A percentile compares a stretch with the other conserved stretches of the same genome.
Conservation (phyloP, 2,329 filamentous ascomycete species). For the Aspergillus nomiae region DNA sequence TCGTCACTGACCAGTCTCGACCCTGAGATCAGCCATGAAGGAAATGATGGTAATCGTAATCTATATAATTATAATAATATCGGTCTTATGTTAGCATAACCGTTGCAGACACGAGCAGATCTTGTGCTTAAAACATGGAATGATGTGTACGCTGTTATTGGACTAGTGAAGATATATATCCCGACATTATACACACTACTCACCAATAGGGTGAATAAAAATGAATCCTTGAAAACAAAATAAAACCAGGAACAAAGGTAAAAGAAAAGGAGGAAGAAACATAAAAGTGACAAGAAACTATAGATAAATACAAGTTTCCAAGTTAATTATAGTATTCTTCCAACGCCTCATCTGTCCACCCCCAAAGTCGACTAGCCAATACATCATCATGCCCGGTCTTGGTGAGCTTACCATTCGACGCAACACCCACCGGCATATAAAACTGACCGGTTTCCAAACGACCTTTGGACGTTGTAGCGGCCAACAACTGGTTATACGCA, state of each 20-base stretch:
- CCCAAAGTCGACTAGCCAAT: conserved; percentile 12
- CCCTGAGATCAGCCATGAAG: no score
- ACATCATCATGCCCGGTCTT: conserved; percentile 6
- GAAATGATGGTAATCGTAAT: no score
- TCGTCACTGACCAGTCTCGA: background rate
- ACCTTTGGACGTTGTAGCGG: conserved; percentile 34
- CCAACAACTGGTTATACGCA: conserved; percentile 46
- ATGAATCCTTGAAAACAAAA: background rate
- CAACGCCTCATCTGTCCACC: background rate
- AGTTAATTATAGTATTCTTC: background rate
- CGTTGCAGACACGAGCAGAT: rapidly evolving
- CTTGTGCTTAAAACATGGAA: no score
- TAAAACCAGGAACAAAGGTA: background rate
- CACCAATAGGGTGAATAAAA: no score
- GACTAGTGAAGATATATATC: no score
- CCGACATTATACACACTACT: no score
- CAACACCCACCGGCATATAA: conserved; percentile 14
- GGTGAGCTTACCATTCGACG: conserved; percentile 6
- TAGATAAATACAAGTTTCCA: background rate
- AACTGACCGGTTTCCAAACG: conserved; percentile 11
- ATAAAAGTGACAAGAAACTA: background rate
- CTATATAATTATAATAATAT: no score
- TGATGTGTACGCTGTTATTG: no score
- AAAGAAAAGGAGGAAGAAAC: background rate
- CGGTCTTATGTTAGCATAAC: no score